Conservation (phyloP, 306 rosid genomes). For the Vachellia collinsii region DNA sequence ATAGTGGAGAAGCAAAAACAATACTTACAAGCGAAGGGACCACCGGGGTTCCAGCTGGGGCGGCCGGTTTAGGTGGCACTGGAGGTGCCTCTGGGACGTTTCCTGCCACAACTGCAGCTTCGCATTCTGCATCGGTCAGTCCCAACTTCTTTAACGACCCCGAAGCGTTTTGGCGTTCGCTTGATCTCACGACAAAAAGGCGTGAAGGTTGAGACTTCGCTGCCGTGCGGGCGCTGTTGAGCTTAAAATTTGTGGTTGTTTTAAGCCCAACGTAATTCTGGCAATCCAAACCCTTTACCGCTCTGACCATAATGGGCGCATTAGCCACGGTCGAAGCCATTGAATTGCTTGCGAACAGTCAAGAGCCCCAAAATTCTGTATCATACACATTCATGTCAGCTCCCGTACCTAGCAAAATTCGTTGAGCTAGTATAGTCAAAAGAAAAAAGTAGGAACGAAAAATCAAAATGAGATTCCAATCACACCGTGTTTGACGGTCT, state of each 20-base stretch:
- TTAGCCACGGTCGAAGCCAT: slow-evolving; percentile 68
- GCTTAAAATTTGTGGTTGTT: slow-evolving; percentile 31
- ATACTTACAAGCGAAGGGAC: slow-evolving; percentile 73
- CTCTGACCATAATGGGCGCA: slow-evolving; percentile 42
- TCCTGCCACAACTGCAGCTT: slow-evolving; percentile 88
- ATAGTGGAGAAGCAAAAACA: slow-evolving; percentile 4
- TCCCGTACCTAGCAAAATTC: background rate
- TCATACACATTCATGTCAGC: background rate
- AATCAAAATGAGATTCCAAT: background rate
- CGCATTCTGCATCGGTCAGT: slow-evolving; percentile 70
- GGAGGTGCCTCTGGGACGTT: slow-evolving; percentile 82
- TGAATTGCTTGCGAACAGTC: slow-evolving; percentile 24
- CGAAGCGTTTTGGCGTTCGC: slow-evolving; percentile 36
- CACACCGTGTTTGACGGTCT: background rate
- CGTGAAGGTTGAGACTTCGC: slow-evolving; percentile 37
- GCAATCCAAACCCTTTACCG: slow-evolving; percentile 51
- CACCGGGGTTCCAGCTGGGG: slow-evolving; percentile 88
- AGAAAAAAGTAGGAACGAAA: background rate
- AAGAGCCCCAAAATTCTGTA: background rate
- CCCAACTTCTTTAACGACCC: slow-evolving; percentile 47
- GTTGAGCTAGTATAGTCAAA: background rate
- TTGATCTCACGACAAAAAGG: slow-evolving; percentile 59
- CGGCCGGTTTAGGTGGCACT: slow-evolving; percentile 69
- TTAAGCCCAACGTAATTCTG: slow-evolving; percentile 53
- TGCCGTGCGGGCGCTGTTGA: slow-evolving; percentile 43